phyloP scores from a whole-genome alignment of 108 stramenopile genomes.

The Nitzschia sp. region DNA sequence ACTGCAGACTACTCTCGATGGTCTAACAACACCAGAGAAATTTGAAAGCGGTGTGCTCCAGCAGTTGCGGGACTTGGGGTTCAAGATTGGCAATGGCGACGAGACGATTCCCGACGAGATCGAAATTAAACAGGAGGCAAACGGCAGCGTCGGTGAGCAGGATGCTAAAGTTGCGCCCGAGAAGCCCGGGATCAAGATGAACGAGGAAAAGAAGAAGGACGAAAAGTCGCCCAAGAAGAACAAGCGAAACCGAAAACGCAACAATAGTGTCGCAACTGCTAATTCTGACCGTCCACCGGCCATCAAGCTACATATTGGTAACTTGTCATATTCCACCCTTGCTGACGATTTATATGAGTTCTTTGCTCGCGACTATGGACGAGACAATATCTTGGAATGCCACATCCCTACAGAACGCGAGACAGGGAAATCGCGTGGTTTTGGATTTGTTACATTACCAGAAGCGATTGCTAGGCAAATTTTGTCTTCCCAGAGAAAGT shows the following conservation, averaged over 20 bases:
- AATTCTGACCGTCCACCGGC: constrained; percentile 60
- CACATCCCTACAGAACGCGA: constrained; percentile 88
- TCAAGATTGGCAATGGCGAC: constrained; percentile 34
- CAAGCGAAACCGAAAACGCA: constrained; percentile 41
- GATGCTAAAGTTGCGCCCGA: background rate
- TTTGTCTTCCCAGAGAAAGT: constrained; percentile 60
- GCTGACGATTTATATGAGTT: constrained; percentile 75
- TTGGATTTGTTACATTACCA: constrained; percentile 87
- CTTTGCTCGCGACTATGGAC: constrained; percentile 70
- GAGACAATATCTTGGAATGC: constrained; percentile 82
- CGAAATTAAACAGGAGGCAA: background rate
- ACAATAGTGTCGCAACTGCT: constrained; percentile 32
- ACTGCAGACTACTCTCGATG: constrained; percentile 69
- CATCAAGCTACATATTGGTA: constrained; percentile 88
- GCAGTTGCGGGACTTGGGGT: constrained; percentile 67
- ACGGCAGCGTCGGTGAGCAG: background rate
- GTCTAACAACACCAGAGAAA: constrained; percentile 47
- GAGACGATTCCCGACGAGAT: constrained; percentile 19
- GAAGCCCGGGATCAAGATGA: constrained; percentile 22
- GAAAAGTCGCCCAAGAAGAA: constrained; percentile 40
- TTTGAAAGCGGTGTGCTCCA: constrained; percentile 53
- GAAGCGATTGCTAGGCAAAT: constrained; percentile 62
- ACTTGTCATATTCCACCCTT: constrained; percentile 77
- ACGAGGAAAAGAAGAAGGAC: constrained; percentile 37
- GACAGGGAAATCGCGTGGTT: constrained; percentile 79